Conservation (phyloP, 331 rosid species). For the Acacia concinna region DNA sequence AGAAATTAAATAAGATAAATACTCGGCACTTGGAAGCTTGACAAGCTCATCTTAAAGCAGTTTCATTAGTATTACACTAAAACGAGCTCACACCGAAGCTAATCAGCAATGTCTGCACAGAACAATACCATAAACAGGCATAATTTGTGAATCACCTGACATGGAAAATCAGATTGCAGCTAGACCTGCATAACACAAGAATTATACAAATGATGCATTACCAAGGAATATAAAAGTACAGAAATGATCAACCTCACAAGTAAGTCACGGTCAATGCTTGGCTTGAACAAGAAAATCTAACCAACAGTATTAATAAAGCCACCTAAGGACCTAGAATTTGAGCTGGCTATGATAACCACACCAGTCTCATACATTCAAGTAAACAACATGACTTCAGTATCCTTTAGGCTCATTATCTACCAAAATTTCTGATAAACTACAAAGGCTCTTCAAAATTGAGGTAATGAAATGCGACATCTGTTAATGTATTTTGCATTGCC, state of each 20-base stretch:
- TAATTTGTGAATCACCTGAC: neutral
- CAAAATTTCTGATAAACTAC: neutral
- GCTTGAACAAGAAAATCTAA: neutral
- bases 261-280: neutral
- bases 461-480: neutral
- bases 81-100: neutral
- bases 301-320: neutral
- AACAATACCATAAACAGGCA: neutral
- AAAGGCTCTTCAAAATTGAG: neutral
- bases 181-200: neutral
- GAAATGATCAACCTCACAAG: neutral
- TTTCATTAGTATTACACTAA: neutral
- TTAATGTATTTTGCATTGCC: neutral
- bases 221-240: neutral
- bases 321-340: neutral
- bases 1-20: neutral
- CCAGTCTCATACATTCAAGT: neutral
- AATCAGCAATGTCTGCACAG: neutral
- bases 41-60: neutral
- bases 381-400: neutral
- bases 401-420: neutral
- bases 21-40: neutral
- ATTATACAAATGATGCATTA: slow-evolving; percentile 8
- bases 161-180: neutral
- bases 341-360: neutral